These are phyloP conservation scores for Sclerotiophoma versabilis DNA, from an alignment of 2,329 filamentous ascomycete species.

Conservation along the genomic window DNA sequence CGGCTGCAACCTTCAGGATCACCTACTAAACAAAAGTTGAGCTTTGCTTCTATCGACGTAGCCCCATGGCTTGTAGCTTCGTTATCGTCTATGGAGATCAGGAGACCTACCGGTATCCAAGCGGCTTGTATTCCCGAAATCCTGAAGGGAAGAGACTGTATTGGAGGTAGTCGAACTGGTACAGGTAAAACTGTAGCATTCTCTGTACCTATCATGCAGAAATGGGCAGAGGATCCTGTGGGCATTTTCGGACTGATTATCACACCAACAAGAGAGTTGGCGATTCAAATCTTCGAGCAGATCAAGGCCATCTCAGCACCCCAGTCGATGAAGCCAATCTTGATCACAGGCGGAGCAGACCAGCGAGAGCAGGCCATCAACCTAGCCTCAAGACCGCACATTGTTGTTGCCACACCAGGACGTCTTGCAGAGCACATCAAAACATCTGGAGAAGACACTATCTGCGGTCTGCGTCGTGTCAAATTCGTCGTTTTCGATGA, in stretches of 20 bases:
- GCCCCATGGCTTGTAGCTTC: constrained; percentile 89
- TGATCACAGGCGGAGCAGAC: constrained; percentile 92
- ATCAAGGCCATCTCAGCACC: constrained; percentile 90
- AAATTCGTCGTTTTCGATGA: constrained; percentile 93
- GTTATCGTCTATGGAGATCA: constrained; percentile 79
- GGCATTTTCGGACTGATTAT: constrained; percentile 90
- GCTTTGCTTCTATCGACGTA: constrained; percentile 76
- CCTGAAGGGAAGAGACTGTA: constrained; percentile 85
- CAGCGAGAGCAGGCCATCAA: constrained; percentile 91
- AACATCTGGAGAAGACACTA: constrained; percentile 88
- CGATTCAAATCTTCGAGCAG: constrained; percentile 95
- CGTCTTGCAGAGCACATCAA: constrained; percentile 92
- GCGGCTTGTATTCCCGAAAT: constrained; percentile 93
- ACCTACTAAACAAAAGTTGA: constrained; percentile 55
- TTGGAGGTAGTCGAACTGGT: constrained; percentile 92
- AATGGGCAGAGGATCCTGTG: constrained; percentile 89
- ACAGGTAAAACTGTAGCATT: constrained; percentile 98
- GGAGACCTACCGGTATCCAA: constrained; percentile 89
- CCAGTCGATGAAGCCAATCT: constrained; percentile 82
- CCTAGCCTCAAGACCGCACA: constrained; percentile 80
- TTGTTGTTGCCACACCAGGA: constrained; percentile 91
- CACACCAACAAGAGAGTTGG: constrained; percentile 78
- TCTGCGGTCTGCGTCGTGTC: constrained; percentile 79
- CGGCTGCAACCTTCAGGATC: constrained; percentile 3
- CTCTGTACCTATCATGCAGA: constrained; percentile 90